These are phyloP conservation scores for Epichloe bromicola DNA, from an alignment of 2,329 filamentous ascomycete species.

Conservation along the genomic window DNA sequence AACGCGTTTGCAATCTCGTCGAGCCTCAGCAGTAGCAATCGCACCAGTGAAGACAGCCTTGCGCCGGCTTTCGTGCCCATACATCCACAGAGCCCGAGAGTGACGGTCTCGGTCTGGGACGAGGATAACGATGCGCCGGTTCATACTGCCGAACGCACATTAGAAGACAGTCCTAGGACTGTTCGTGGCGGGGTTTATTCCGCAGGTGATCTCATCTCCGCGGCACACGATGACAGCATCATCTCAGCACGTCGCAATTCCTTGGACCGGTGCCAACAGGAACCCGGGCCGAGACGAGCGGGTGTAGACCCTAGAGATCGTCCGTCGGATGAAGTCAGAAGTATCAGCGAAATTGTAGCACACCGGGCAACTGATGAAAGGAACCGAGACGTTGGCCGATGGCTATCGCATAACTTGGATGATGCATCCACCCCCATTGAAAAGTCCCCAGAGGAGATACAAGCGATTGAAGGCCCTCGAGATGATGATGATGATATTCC, in stretches of 20 bases:
- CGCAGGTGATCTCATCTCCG: conserved; percentile 27
- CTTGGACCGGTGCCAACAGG: conserved; percentile 28
- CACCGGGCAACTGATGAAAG: conserved; percentile 29
- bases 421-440: conserved; percentile 15
- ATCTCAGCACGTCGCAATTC: conserved; percentile 22
- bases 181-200: conserved; percentile 22
- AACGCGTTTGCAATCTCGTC: conserved; percentile 31
- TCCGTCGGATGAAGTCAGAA: conserved; percentile 28
- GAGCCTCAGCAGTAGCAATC: conserved; percentile 34
- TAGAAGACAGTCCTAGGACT: conserved; percentile 24
- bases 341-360: conserved; percentile 34
- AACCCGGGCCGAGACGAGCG: conserved; percentile 25
- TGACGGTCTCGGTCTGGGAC: conserved; percentile 44
- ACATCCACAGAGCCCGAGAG: conserved; percentile 36
- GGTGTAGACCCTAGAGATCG: conserved; percentile 37
- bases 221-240: conserved; percentile 9
- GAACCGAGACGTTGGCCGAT: conserved; percentile 37
- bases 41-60: conserved; percentile 37
- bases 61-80: conserved; percentile 27
- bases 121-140: conserved; percentile 25
- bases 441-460: conserved; percentile 13
- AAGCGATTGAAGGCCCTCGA: conserved; percentile 9
- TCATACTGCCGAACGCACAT: conserved; percentile 27
- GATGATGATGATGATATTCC: conserved; percentile 29
- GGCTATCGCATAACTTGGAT: conserved; percentile 29